These are phyloP conservation scores for Urtica urens DNA, from an alignment of 306 rosid genomes.

Conservation along the genomic window DNA sequence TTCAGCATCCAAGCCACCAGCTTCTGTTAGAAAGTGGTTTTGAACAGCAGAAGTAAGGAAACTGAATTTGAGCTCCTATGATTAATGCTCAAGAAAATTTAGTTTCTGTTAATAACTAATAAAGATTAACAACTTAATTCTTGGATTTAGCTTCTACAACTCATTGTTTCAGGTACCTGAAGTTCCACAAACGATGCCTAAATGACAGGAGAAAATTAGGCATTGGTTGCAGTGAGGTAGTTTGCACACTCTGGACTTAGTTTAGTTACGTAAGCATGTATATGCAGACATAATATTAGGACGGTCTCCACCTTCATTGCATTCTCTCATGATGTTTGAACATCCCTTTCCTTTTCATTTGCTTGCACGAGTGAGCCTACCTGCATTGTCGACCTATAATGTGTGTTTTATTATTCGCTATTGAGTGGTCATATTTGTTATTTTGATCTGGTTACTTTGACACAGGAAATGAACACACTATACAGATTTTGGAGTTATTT, in stretches of 20 bases:
- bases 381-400: background rate
- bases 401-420: background rate
- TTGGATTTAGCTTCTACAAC: too few species aligned
- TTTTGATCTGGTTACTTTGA: conserved; percentile 3
- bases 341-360: background rate
- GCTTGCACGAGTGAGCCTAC: background rate
- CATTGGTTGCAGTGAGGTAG: conserved; percentile 97
- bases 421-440: conserved; percentile 3
- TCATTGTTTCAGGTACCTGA: conserved; percentile 60
- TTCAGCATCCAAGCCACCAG: conserved; percentile 99
- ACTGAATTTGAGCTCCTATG: conserved; percentile 11
- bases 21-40: conserved; percentile 94
- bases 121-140: too few species aligned
- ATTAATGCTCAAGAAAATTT: too few species aligned
- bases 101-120: too few species aligned
- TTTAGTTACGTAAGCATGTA: too few species aligned
- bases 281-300: too few species aligned
- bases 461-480: conserved; percentile 95
- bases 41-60: conserved; percentile 84
- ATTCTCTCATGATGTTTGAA: background rate
- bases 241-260: conserved; percentile 16
- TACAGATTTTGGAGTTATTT: conserved; percentile 89
- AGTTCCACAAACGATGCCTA: conserved; percentile 69
- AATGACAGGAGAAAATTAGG: conserved; percentile 89
- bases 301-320: too few species aligned